Evolutionary conservation across 805 yeast species (phyloP).

Genomic region (Candida hispaniensis): DNA sequence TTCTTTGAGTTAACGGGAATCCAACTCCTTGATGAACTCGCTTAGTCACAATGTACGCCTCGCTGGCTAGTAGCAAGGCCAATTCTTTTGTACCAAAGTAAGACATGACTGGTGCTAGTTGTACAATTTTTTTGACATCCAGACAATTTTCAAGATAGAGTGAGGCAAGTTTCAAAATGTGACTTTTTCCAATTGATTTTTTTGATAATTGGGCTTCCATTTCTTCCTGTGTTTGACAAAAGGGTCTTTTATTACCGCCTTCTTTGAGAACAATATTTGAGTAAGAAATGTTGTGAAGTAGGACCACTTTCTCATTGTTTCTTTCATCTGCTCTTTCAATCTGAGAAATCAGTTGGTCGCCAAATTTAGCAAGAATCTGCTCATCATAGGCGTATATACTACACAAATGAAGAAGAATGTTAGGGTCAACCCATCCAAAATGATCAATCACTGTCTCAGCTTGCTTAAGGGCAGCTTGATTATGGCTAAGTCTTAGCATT

Average conservation of each 20-base stretch:
- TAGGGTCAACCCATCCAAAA: constrained; percentile 12
- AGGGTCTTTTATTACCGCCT: constrained; percentile 6
- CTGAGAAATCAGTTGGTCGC: constrained; percentile 2
- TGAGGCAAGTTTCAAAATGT: not conserved
- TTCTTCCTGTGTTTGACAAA: constrained; percentile 6
- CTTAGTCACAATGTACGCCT: constrained; percentile 6
- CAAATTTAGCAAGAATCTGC: not conserved
- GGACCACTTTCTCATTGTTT: constrained; percentile 1
- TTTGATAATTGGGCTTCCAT: constrained; percentile 1
- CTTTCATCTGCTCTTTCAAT: too few relatives aligned
- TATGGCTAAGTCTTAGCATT: constrained; percentile 1
- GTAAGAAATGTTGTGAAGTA: constrained; percentile 4
- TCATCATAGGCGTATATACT: not conserved
- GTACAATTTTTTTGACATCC: not conserved
- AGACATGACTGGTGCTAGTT: not conserved
- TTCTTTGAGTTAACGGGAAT: not conserved
- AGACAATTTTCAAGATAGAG: not conserved
- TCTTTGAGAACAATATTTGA: constrained; percentile 9
- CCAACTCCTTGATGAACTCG: too few relatives aligned
- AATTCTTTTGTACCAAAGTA: constrained; percentile 1
- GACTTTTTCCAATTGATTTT: constrained; percentile 1
- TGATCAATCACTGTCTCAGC: constrained; percentile 1
- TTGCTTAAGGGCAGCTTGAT: constrained; percentile 1
- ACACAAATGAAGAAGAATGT: constrained; percentile 6
- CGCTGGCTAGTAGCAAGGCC: constrained; percentile 5